Percentiles rank a stretch among this genome's conserved stretches.
Evolutionary conservation across 331 rosid species (phyloP).

Genomic region (Acacia pycnantha): DNA sequence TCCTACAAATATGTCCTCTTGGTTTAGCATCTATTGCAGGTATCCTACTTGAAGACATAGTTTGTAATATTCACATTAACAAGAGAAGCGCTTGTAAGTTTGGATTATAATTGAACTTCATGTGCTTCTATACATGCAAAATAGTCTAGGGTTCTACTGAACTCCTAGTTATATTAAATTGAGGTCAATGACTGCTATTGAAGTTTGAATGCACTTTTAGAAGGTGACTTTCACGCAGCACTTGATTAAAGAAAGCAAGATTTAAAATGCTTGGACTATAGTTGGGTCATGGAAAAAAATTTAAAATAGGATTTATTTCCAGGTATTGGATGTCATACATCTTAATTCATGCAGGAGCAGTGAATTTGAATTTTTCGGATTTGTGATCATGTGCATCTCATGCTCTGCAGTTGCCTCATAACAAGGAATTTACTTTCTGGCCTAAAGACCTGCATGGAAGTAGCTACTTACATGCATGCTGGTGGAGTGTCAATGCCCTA

Average conservation of each 20-base stretch:
- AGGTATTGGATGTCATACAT: conserved; percentile 8
- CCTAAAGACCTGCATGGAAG: conserved; percentile 83
- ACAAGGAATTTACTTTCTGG: conserved; percentile 98
- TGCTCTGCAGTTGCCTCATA: conserved; percentile 87
- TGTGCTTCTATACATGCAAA: background rate
- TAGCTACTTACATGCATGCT: conserved; percentile 73
- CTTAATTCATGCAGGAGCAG: conserved; percentile 7
- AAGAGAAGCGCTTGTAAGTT: background rate
- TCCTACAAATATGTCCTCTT: conserved; percentile 21
- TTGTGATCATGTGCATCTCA: conserved; percentile 30
- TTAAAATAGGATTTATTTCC: background rate
- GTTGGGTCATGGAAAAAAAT: conserved; percentile 19
- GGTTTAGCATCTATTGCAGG: conserved; percentile 20
- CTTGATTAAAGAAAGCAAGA: background rate
- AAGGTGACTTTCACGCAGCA: background rate
- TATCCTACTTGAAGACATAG: conserved; percentile 20
- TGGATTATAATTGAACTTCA: conserved; percentile 20
- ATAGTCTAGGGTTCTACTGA: conserved; percentile 1
- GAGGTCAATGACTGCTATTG: background rate
- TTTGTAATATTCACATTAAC: conserved; percentile 12
- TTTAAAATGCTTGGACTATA: conserved; percentile 9
- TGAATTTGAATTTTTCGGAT: conserved; percentile 17
- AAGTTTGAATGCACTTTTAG: background rate
- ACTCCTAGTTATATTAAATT: background rate
- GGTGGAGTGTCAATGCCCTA: conserved; percentile 60